phyloP scores from a whole-genome alignment of 768 basidiomycete species.

The Rhizopogon vinicolor region DNA sequence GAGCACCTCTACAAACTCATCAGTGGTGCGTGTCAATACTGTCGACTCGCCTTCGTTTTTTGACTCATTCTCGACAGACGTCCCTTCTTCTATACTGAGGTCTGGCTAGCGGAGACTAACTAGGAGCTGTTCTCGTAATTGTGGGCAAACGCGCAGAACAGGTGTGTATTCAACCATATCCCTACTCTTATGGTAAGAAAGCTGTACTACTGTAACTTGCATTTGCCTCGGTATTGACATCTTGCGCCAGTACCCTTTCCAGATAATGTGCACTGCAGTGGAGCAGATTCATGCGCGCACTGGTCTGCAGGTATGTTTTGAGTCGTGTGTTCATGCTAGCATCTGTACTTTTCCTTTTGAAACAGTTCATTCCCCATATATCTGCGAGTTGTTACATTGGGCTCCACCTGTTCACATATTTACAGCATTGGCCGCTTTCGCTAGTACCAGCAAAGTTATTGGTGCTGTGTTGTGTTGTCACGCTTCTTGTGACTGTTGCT shows the following conservation, averaged over 20 bases:
- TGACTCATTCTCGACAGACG: no score
- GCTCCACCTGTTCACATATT: neutral
- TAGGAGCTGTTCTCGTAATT: neutral
- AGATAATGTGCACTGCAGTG: slow-evolving; percentile 38
- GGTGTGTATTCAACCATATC: neutral
- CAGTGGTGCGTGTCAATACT: no score
- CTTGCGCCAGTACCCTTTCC: slow-evolving; percentile 43
- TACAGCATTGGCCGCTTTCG: slow-evolving; percentile 22
- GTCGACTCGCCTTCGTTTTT: no score
- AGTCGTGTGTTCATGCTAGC: slow-evolving; percentile 55
- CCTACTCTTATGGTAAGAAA: neutral
- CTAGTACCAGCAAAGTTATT: slow-evolving; percentile 54
- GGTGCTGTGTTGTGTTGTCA: slow-evolving; percentile 61
- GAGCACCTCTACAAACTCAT: no score
- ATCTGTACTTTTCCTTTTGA: slow-evolving; percentile 75
- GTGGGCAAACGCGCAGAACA: neutral
- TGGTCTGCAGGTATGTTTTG: slow-evolving; percentile 40
- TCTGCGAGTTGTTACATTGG: slow-evolving; percentile 1
- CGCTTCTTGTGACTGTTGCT: slow-evolving; percentile 54
- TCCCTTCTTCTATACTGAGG: no score
- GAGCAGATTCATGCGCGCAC: slow-evolving; percentile 33
- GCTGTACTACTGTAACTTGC: slow-evolving; percentile 32
- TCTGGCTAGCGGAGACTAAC: neutral
- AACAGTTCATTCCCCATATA: slow-evolving; percentile 74
- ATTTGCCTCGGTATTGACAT: slow-evolving; percentile 41